phyloP scores from a whole-genome alignment of 2,329 filamentous ascomycete genomes.

The Alternaria sp. region DNA sequence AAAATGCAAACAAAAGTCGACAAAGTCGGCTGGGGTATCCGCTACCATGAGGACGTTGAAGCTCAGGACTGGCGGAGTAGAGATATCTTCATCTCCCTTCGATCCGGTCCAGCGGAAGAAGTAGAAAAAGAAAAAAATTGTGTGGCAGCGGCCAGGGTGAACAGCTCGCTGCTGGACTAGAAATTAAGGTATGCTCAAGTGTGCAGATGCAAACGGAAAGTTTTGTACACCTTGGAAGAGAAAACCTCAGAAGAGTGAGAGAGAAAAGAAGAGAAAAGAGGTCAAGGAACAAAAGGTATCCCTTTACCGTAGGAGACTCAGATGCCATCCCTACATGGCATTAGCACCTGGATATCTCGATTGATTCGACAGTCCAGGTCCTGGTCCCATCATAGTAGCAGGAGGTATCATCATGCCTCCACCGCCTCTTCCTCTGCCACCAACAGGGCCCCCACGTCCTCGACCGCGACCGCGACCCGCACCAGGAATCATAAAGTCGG shows the following conservation, averaged over 20 bases:
- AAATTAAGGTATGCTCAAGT: conserved; percentile 17
- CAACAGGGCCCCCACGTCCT: conserved; percentile 34
- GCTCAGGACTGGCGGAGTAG: conserved; percentile 1
- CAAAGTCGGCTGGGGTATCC: background rate
- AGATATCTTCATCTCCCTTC: background rate
- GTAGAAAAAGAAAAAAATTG: background rate
- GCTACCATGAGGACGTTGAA: conserved; percentile 5
- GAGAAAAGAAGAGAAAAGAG: background rate
- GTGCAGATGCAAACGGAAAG: conserved; percentile 2
- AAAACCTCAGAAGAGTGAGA: background rate
- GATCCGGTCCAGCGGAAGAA: conserved; percentile 9
- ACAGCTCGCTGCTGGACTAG: conserved; percentile 9
- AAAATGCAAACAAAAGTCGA: background rate
- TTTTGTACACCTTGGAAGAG: conserved; percentile 7
- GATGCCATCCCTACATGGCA: conserved; percentile 37
- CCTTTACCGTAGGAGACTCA: background rate
- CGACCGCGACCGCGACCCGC: conserved; percentile 48
- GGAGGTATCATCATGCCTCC: conserved; percentile 37
- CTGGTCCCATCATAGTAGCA: conserved; percentile 37
- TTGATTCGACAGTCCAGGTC: conserved; percentile 39
- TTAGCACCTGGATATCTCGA: conserved; percentile 47
- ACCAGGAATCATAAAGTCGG: conserved; percentile 80
- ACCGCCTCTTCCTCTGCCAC: conserved; percentile 37
- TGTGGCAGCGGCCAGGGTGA: background rate
- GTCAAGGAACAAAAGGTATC: background rate